phyloP scores from a whole-genome alignment of 2,329 filamentous ascomycete species.

The Colletotrichum sp. region DNA sequence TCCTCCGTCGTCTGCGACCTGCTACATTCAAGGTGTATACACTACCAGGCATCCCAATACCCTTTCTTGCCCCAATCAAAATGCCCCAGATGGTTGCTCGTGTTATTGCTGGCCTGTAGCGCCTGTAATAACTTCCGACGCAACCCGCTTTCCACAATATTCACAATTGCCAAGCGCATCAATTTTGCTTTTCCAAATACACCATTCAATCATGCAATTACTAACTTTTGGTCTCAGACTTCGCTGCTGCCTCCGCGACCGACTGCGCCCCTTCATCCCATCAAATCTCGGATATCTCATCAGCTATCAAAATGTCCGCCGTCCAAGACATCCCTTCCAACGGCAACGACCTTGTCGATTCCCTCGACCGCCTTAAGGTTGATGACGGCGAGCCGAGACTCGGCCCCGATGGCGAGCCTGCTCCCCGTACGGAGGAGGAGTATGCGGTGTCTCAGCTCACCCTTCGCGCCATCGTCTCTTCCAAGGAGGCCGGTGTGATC shows the following conservation, averaged over 20 bases:
- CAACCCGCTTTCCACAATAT: not conserved
- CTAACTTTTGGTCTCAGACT: not conserved
- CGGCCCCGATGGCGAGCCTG: constrained; percentile 76
- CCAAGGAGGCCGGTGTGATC: constrained; percentile 98
- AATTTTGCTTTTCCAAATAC: not conserved
- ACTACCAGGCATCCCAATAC: not conserved
- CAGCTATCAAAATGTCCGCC: constrained; percentile 59
- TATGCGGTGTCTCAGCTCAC: constrained; percentile 93
- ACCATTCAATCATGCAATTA: not conserved
- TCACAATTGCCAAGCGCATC: not conserved
- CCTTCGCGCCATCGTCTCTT: constrained; percentile 95
- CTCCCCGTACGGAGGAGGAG: constrained; percentile 94
- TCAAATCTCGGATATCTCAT: constrained; percentile 6
- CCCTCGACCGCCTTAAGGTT: constrained; percentile 70
- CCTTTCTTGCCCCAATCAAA: not conserved
- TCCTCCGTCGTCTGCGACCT: not conserved
- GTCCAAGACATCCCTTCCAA: constrained; percentile 65
- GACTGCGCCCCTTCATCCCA: not conserved
- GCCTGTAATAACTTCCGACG: not conserved
- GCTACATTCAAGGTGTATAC: not conserved
- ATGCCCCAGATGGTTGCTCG: not conserved
- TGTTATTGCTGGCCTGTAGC: not conserved
- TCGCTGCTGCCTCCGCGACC: not conserved
- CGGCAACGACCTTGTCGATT: constrained; percentile 66
- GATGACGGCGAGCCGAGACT: constrained; percentile 65